phyloP scores from a whole-genome alignment of 1,284 basidiomycete species.

The Ceratorhiza oryzae-sativae region DNA sequence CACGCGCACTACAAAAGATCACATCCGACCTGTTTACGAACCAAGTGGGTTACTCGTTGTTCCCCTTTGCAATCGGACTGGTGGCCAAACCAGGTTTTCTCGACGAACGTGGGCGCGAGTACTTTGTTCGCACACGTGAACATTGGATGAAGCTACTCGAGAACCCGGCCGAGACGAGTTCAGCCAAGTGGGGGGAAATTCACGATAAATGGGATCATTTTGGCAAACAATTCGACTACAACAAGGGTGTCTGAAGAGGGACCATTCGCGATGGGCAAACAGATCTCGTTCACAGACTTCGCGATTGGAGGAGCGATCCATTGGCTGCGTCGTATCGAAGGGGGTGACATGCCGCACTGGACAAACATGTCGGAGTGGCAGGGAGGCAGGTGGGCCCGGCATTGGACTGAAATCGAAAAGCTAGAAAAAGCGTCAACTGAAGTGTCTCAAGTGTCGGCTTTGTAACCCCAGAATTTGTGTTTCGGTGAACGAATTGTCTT shows the following conservation, averaged over 20 bases:
- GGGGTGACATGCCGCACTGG: slow-evolving; percentile 16
- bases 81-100: slow-evolving; percentile 37
- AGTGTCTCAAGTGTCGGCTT: not conserved
- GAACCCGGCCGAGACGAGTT: not conserved
- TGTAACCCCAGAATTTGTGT: not conserved
- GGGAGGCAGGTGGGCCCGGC: slow-evolving; percentile 9
- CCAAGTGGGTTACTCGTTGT: slow-evolving; percentile 21
- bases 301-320: slow-evolving; percentile 17
- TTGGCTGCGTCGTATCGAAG: slow-evolving; percentile 2
- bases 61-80: slow-evolving; percentile 15
- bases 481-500: no score
- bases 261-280: slow-evolving; percentile 20
- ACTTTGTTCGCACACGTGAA: slow-evolving; percentile 32
- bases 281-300: slow-evolving; percentile 29
- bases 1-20: slow-evolving; percentile 38
- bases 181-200: slow-evolving; percentile 22
- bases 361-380: slow-evolving; percentile 18
- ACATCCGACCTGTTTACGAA: slow-evolving; percentile 26
- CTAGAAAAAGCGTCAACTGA: slow-evolving; percentile 14
- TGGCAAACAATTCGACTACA: slow-evolving; percentile 11
- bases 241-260: slow-evolving; percentile 13
- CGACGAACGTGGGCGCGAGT: slow-evolving; percentile 39
- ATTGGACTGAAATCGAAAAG: slow-evolving; percentile 26
- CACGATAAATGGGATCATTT: slow-evolving; percentile 25
- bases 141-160: not conserved